phyloP scores from a whole-genome alignment of 2,329 filamentous ascomycete species.

The Botryosphaeria agaves region DNA sequence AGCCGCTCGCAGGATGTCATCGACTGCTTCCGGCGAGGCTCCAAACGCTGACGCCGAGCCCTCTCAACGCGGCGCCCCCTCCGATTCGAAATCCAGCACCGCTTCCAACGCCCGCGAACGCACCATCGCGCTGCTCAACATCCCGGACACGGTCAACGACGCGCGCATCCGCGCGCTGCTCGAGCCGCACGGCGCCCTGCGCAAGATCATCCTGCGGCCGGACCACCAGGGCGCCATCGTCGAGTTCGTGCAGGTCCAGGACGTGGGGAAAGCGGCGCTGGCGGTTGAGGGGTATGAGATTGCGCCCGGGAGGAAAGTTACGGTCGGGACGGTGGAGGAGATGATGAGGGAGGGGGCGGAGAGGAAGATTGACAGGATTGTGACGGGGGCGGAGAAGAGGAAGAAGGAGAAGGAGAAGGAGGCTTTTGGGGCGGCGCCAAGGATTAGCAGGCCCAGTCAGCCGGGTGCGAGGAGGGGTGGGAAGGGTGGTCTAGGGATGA shows the following conservation, averaged over 20 bases:
- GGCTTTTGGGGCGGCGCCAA: neutral
- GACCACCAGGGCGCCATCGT: constrained; percentile 73
- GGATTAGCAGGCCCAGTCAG: constrained; percentile 27
- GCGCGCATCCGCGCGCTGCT: constrained; percentile 59
- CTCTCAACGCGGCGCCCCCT: too few relatives aligned
- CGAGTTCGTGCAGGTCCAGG: constrained; percentile 55
- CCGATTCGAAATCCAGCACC: constrained; percentile 3
- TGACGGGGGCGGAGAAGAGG: constrained; percentile 19
- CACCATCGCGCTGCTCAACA: constrained; percentile 64
- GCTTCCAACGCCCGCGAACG: constrained; percentile 30
- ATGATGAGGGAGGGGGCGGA: constrained; percentile 26
- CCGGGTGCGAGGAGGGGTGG: constrained; percentile 23
- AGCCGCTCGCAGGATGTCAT: too few relatives aligned
- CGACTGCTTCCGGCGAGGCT: too few relatives aligned
- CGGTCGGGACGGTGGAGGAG: constrained; percentile 33
- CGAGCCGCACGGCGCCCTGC: constrained; percentile 50
- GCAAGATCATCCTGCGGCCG: constrained; percentile 63
- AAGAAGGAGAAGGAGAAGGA: constrained; percentile 17
- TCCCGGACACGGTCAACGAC: constrained; percentile 88
- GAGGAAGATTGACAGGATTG: constrained; percentile 20
- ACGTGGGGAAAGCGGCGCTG: constrained; percentile 53
- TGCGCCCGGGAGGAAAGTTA: constrained; percentile 19
- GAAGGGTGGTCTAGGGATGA: constrained; percentile 31
- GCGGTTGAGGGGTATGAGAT: constrained; percentile 22
- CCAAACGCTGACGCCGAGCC: constrained; percentile 14